Conservation (phyloP, 2,329 filamentous ascomycete genomes). For the Achaetomium macrosporum region DNA sequence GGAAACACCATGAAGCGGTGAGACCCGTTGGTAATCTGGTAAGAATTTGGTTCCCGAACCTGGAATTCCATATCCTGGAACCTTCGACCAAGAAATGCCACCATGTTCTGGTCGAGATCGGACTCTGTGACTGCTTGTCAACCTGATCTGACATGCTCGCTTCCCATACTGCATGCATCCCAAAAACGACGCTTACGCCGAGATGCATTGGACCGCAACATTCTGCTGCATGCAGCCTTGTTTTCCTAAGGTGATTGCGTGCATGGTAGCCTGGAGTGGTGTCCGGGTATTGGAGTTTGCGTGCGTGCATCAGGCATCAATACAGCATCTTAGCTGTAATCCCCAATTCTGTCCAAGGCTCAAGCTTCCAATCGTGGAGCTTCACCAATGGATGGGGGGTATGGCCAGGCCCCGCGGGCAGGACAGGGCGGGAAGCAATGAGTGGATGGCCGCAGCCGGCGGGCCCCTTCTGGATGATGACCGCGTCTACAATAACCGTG, state of each 20-base stretch:
- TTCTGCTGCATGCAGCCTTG: conserved; percentile 13
- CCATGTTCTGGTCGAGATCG: background rate
- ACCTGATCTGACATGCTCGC: background rate
- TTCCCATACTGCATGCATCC: background rate
- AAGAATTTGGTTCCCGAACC: too few relatives aligned
- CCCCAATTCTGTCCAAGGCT: too few relatives aligned
- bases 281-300: background rate
- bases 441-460: background rate
- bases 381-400: too few relatives aligned
- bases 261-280: background rate
- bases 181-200: background rate
- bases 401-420: background rate
- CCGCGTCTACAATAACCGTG: too few relatives aligned
- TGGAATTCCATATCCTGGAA: background rate
- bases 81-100: background rate
- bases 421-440: background rate
- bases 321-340: background rate
- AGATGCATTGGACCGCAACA: conserved; percentile 1
- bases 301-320: conserved; percentile 9
- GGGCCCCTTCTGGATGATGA: too few relatives aligned
- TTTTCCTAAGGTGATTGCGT: conserved; percentile 5
- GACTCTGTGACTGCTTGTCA: background rate
- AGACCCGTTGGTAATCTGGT: too few relatives aligned
- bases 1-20: too few relatives aligned
- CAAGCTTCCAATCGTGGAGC: too few relatives aligned